Percentiles rank a stretch among this genome's conserved stretches.
These are phyloP conservation scores for Camellia granthamiana DNA, from an alignment of 148 eudicot species.

Conservation along the genomic window DNA sequence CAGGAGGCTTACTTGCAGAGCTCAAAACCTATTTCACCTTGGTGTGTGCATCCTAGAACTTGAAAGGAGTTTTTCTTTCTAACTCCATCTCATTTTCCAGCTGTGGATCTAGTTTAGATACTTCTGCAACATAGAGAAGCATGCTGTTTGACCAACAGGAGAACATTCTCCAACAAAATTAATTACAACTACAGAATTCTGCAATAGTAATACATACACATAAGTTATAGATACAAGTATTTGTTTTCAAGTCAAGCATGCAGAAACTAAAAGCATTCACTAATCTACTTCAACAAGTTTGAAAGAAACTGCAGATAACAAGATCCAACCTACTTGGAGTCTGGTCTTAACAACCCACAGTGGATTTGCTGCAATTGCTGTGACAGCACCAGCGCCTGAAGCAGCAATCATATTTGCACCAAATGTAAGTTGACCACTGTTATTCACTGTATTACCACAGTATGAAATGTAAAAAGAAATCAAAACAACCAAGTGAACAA, in stretches of 20 bases:
- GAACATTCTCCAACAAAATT: not conserved
- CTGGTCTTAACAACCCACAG: slow-evolving; percentile 99
- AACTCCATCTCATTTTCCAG: slow-evolving; percentile 3
- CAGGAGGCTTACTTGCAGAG: not conserved
- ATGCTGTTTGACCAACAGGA: not conserved
- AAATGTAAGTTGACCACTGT: slow-evolving; percentile 57
- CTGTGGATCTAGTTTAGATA: not conserved
- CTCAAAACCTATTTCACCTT: not conserved
- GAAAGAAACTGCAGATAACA: slow-evolving; percentile 10
- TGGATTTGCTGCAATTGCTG: slow-evolving; percentile 78
- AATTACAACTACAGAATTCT: not conserved
- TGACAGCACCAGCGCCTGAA: slow-evolving; percentile 91
- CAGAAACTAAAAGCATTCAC: not conserved
- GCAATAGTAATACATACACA: not conserved
- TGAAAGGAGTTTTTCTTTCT: not conserved
- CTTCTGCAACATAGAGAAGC: not conserved
- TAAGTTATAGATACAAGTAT: not conserved
- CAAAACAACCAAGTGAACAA: not conserved
- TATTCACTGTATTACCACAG: slow-evolving; percentile 37
- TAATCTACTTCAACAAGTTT: not conserved
- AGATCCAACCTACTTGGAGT: slow-evolving; percentile 73
- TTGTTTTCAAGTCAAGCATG: not conserved
- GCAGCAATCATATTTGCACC: slow-evolving; percentile 91
- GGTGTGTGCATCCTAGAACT: not conserved
- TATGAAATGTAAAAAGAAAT: slow-evolving; percentile 1